phyloP scores from a whole-genome alignment of 192 early-diverging fungal genomes.

The Lobosporangium transversale region DNA sequence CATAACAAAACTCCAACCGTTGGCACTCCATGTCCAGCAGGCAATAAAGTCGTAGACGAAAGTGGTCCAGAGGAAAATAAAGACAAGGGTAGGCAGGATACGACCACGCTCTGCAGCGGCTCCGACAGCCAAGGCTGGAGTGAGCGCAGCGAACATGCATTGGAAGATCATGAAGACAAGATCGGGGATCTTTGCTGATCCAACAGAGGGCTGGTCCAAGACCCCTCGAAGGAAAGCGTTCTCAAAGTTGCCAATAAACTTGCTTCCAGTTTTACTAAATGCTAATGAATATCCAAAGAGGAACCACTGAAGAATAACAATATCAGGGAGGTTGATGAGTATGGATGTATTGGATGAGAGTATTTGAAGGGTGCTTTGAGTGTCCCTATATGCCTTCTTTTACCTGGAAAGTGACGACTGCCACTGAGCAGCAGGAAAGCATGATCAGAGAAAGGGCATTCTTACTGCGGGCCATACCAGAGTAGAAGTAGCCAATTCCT shows the following conservation, averaged over 20 bases:
- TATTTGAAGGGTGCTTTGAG: no score
- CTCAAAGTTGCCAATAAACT: slow-evolving; percentile 84
- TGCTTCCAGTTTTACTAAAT: slow-evolving; percentile 78
- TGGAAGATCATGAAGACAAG: slow-evolving; percentile 87
- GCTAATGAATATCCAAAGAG: slow-evolving; percentile 91
- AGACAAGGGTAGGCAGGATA: slow-evolving; percentile 86
- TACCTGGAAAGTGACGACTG: slow-evolving; percentile 85
- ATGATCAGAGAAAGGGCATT: slow-evolving; percentile 94
- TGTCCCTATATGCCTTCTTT: no score
- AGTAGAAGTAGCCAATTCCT: slow-evolving; percentile 95
- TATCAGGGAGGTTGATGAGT: neutral
- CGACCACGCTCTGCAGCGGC: slow-evolving; percentile 90
- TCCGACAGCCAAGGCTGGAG: slow-evolving; percentile 92
- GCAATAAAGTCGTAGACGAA: slow-evolving; percentile 93
- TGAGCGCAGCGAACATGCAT: slow-evolving; percentile 93
- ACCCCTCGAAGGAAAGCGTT: slow-evolving; percentile 75
- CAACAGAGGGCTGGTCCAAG: slow-evolving; percentile 58
- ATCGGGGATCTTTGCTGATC: slow-evolving; percentile 75
- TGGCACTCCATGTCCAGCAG: slow-evolving; percentile 91
- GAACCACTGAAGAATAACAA: slow-evolving; percentile 72
- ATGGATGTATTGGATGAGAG: no score
- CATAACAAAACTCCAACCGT: slow-evolving; percentile 87
- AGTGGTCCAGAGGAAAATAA: slow-evolving; percentile 95
- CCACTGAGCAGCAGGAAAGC: slow-evolving; percentile 79
- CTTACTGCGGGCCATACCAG: slow-evolving; percentile 92